These are phyloP conservation scores for Paraphaeosphaeria sporulosa DNA, from an alignment of 2,329 filamentous ascomycete genomes.

Conservation along the genomic window DNA sequence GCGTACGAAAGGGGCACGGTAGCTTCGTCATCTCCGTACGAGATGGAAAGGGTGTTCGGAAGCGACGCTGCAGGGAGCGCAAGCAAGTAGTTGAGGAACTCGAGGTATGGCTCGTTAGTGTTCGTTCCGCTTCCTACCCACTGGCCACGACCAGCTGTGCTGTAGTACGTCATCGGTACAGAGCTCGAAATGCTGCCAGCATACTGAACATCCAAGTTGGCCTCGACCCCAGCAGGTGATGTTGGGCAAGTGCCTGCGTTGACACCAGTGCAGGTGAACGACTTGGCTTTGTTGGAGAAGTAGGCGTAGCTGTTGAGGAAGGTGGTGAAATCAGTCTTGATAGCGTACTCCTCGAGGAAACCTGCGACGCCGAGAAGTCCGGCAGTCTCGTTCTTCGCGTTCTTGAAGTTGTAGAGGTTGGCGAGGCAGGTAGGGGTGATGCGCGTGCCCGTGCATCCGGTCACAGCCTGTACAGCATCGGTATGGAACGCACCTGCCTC, in stretches of 20 bases:
- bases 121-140: conserved; percentile 55
- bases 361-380: conserved; percentile 29
- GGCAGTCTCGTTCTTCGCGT: conserved; percentile 21
- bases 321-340: conserved; percentile 28
- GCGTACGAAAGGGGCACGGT: conserved; percentile 67
- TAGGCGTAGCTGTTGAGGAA: conserved; percentile 29
- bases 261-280: conserved; percentile 25
- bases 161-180: conserved; percentile 60
- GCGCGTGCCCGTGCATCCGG: conserved; percentile 24
- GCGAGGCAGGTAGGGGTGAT: conserved; percentile 31
- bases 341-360: conserved; percentile 34
- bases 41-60: conserved; percentile 69
- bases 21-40: conserved; percentile 72
- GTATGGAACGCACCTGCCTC: conserved; percentile 8
- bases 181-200: conserved; percentile 25
- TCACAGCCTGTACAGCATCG: conserved; percentile 21
- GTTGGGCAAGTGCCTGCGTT: conserved; percentile 26
- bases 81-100: conserved; percentile 65
- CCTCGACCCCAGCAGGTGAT: conserved; percentile 27
- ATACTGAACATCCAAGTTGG: conserved; percentile 30
- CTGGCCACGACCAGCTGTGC: conserved; percentile 60
- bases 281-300: conserved; percentile 26
- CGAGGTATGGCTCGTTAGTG: conserved; percentile 71
- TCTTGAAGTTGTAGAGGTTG: conserved; percentile 31
- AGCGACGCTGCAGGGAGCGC: conserved; percentile 60